Conservation (phyloP, 495 filamentous ascomycete species). For the Penicillium robsamsonii region DNA sequence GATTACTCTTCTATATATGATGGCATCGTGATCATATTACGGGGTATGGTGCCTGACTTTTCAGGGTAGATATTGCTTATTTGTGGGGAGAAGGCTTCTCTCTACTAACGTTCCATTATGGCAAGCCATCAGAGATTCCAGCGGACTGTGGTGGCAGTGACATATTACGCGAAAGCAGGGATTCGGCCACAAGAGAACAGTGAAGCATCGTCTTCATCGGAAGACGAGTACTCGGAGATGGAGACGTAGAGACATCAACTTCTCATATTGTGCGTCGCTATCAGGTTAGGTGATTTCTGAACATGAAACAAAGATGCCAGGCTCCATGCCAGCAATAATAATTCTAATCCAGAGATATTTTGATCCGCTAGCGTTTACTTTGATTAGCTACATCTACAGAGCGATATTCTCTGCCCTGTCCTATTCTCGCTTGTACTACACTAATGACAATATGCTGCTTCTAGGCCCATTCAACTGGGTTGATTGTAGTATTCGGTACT, state of each 20-base stretch:
- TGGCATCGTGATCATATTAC: no score
- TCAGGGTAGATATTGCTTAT: no score
- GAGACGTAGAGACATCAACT: neutral
- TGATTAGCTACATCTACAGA: neutral
- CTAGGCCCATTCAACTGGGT: neutral
- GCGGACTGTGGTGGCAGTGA: neutral
- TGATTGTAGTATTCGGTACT: neutral
- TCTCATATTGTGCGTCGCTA: neutral
- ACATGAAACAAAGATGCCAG: neutral
- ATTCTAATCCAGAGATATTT: neutral
- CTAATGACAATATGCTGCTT: neutral
- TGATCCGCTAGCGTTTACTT: neutral
- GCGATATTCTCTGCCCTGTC: neutral
- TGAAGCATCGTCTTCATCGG: neutral
- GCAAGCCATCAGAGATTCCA: neutral
- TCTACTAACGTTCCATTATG: neutral
- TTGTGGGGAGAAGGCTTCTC: no score
- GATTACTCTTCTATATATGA: no score
- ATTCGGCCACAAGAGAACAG: neutral
- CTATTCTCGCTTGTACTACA: neutral
- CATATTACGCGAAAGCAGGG: neutral
- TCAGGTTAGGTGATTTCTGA: neutral
- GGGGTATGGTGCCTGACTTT: no score
- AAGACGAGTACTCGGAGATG: neutral
- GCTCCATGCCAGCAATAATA: neutral